Base-by-base conservation (phyloP, 2,329 filamentous ascomycete genomes). In the Cytospora piceae region DNA sequence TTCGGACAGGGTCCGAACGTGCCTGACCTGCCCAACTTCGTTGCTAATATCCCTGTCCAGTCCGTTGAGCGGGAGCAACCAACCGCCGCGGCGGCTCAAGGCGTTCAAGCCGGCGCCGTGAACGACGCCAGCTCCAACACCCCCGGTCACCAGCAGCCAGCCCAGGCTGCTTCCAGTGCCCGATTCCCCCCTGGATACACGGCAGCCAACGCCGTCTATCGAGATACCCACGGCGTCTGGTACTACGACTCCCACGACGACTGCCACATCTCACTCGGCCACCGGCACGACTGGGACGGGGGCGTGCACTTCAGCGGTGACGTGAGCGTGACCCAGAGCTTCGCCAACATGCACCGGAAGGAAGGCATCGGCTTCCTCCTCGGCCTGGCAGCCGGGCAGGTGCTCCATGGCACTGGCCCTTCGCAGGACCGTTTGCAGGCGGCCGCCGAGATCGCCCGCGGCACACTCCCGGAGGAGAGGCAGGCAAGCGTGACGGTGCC, bases 201-300 rank as follows among this genome's bases (percentile, higher is more conserved):
- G 2, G 8, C 0, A 7, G 11, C 11, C 4, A 14, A 20, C 4
- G 37, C 34, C 3, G 2, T 37, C 4, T 31, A 29, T 17, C 31
- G 39, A 7, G 34, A 39, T 22, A 27, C 24, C 2, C 6, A 32
- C 15, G 54, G 61, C 17, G 42, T 64, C 17, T 66, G 60, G 63
- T 63, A 66, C 63, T 37, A 12, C 46, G 22, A 58, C 34, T 32
- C 31, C 11, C 66, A 68, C 63, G 66, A 66, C 52, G 11, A 1
- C 17, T 68, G 66, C 60, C 15, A 24, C 8, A 51, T 68, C n/a
- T 1, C 14, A 5, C n/a, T 37, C 34, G 34, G 39, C 31, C 66
- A 68, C 63, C 56, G 63, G 20, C 66, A 68, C 66, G 60, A 63
- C 32, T 37, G 31, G 27, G 56, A 54, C 42, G 60, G 66, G 9